These are phyloP conservation scores for Quercus phellos DNA, from an alignment of 331 rosid species.

Conservation along the genomic window DNA sequence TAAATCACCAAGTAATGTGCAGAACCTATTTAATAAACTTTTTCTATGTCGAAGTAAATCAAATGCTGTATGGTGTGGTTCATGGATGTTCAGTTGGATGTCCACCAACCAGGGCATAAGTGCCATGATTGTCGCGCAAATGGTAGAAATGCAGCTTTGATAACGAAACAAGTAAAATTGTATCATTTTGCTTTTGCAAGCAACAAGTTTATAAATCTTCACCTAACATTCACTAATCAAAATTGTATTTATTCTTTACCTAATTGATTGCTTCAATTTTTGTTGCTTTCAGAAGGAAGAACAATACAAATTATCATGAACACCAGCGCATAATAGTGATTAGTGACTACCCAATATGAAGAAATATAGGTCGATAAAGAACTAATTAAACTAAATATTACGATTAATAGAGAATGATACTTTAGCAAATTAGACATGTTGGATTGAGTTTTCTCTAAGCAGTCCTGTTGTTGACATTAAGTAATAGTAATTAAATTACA, in stretches of 20 bases:
- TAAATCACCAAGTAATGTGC: neutral
- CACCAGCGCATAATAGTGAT: neutral
- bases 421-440: too few species aligned
- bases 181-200: neutral
- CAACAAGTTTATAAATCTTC: neutral
- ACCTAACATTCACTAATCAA: neutral
- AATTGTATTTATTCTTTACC: neutral
- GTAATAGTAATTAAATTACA: too few species aligned
- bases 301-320: neutral
- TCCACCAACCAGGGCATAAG: too few species aligned
- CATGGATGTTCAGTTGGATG: neutral
- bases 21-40: neutral
- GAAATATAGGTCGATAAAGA: neutral
- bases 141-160: neutral
- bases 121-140: neutral
- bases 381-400: too few species aligned
- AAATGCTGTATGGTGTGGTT: neutral
- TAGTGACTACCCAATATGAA: too few species aligned
- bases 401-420: too few species aligned
- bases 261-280: neutral
- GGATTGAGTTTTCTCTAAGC: too few species aligned
- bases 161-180: neutral
- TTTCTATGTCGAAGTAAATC: too few species aligned
- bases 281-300: neutral
- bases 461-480: too few species aligned